These are phyloP conservation scores for Talaromyces sp. DNA, from an alignment of 2,329 filamentous ascomycete genomes.

Conservation along the genomic window DNA sequence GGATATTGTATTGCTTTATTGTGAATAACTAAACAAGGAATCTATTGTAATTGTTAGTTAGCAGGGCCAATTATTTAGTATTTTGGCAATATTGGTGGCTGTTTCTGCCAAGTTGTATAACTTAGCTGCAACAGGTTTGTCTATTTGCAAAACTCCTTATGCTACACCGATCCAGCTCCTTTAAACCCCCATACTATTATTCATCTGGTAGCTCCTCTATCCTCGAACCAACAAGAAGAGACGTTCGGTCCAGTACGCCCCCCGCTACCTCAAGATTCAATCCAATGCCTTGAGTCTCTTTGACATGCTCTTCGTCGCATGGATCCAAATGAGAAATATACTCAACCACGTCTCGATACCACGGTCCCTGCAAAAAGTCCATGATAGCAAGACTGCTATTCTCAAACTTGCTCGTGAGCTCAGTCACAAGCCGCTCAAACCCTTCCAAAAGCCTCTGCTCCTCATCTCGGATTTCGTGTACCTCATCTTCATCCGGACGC, in stretches of 20 bases:
- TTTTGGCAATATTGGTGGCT: too few species aligned
- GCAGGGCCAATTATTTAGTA: too few species aligned
- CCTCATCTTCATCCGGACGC: neutral
- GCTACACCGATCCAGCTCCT: too few species aligned
- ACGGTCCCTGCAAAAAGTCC: neutral
- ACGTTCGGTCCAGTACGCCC: neutral
- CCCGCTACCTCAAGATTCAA: neutral
- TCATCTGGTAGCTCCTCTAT: neutral
- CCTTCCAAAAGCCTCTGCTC: neutral
- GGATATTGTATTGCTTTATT: conserved; percentile 11
- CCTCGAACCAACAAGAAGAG: neutral
- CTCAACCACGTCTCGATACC: neutral
- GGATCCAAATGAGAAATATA: neutral
- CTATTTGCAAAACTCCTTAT: too few species aligned
- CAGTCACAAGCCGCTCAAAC: neutral
- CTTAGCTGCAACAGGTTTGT: too few species aligned
- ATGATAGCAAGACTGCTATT: neutral
- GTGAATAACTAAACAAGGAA: neutral
- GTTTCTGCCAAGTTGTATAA: too few species aligned
- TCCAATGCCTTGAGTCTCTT: neutral
- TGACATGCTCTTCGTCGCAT: neutral
- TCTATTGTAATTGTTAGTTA: neutral
- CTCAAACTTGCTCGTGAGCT: neutral
- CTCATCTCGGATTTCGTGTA: neutral
- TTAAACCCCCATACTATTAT: neutral